phyloP scores from a whole-genome alignment of 2,329 filamentous ascomycete species.

The Sphaceloma murrayae region DNA sequence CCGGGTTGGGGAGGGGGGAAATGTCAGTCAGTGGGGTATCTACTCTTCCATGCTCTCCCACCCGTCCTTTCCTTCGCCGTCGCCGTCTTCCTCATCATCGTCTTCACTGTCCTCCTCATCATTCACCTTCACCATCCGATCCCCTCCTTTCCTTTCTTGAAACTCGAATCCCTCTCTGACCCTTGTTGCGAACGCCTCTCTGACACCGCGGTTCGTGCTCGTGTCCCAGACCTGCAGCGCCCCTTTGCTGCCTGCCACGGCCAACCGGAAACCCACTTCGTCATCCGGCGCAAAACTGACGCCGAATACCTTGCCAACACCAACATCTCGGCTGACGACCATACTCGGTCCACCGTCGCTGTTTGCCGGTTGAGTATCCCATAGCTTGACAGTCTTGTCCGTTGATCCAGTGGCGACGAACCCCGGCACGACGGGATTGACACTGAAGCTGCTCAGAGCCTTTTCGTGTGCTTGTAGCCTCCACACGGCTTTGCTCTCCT shows the following conservation, averaged over 20 bases:
- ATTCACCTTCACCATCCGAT: slow-evolving; percentile 53
- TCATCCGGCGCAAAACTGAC: slow-evolving; percentile 81
- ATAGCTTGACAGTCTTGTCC: slow-evolving; percentile 92
- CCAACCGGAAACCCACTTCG: slow-evolving; percentile 83
- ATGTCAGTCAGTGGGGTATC: neutral
- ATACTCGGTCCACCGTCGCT: slow-evolving; percentile 62
- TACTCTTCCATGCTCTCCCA: slow-evolving; percentile 17
- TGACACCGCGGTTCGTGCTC: slow-evolving; percentile 79
- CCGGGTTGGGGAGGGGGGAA: too few relatives aligned
- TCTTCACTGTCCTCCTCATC: slow-evolving; percentile 15
- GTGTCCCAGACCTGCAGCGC: slow-evolving; percentile 94
- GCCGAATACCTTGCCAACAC: slow-evolving; percentile 90
- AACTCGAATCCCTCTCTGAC: slow-evolving; percentile 42
- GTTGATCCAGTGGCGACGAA: slow-evolving; percentile 90
- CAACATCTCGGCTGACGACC: slow-evolving; percentile 83
- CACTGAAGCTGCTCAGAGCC: slow-evolving; percentile 81
- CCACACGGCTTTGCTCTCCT: slow-evolving; percentile 78
- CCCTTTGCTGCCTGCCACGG: slow-evolving; percentile 90
- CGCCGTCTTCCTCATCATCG: slow-evolving; percentile 9
- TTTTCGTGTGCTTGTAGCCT: slow-evolving; percentile 91
- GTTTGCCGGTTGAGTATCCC: slow-evolving; percentile 63
- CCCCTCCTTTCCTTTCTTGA: slow-evolving; percentile 54
- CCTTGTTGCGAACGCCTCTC: slow-evolving; percentile 69
- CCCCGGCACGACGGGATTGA: slow-evolving; percentile 82
- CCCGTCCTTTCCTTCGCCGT: slow-evolving; percentile 8